A percentile compares a stretch with the other conserved stretches of the same genome.
Conservation (phyloP, 1,284 basidiomycete species). For the Ceraceosorus guamensis region DNA sequence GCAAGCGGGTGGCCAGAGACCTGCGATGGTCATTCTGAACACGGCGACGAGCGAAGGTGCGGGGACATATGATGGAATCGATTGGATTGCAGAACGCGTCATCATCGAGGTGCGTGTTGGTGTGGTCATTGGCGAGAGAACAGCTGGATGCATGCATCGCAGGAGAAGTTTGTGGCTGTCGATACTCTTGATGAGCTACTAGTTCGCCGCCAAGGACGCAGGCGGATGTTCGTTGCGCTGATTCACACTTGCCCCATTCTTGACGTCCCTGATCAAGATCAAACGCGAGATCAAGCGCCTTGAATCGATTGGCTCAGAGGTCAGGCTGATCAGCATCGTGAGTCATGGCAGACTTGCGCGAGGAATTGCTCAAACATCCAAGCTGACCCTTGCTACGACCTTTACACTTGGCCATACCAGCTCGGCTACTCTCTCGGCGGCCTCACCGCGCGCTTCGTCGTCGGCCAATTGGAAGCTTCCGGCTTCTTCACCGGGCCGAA, state of each 20-base stretch:
- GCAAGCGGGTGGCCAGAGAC: slow-evolving; percentile 1
- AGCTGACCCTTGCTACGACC: background rate
- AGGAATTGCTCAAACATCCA: too few relatives aligned
- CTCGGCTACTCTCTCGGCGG: slow-evolving; percentile 68
- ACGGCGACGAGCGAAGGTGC: slow-evolving; percentile 57
- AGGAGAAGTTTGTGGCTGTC: background rate
- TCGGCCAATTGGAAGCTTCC: slow-evolving; percentile 62
- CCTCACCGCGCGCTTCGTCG: slow-evolving; percentile 66
- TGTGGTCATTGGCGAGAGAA: background rate
- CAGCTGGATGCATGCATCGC: too few relatives aligned
- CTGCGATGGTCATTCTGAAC: slow-evolving; percentile 54
- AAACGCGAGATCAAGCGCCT: slow-evolving; percentile 21
- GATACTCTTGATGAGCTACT: background rate
- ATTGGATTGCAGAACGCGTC: slow-evolving; percentile 65
- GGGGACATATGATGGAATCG: slow-evolving; percentile 66
- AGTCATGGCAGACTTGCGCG: background rate
- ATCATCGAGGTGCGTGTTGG: slow-evolving; percentile 35
- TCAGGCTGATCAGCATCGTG: slow-evolving; percentile 17
- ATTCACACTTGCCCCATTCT: too few relatives aligned
- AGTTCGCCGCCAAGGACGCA: too few relatives aligned
- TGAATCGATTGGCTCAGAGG: slow-evolving; percentile 12
- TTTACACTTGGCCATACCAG: slow-evolving; percentile 51
- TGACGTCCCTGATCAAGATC: slow-evolving; percentile 53
- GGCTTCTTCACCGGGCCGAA: slow-evolving; percentile 18
- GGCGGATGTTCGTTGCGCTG: too few relatives aligned